Base-by-base conservation (phyloP, 805 yeast species). In the Barnettozyma siamensis region DNA sequence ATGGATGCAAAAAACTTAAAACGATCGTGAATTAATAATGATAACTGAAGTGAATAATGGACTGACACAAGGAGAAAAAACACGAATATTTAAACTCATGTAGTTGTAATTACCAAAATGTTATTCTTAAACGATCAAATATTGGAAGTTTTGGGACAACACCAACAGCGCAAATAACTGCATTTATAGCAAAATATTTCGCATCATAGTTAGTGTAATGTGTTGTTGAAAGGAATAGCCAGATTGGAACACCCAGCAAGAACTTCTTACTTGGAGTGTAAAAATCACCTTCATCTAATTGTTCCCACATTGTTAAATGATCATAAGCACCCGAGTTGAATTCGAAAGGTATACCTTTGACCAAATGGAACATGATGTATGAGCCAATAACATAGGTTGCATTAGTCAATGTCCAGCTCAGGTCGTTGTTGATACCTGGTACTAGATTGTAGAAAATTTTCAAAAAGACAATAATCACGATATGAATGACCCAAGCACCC, bases 261-360 rank as follows among this genome's bases (percentile, higher is more conserved):
- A 88, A 91, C 64, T 91, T 91, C 70, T 93, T 89, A 30, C 96
- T 81, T 11, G 99, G 99, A 0, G 99, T 93, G 62, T 89, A 91
- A 63, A 88, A 95, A 58, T 88, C 97, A 44, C 98, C 99, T 55
- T 89, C 80, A 62, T 86, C 94, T 30, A 70, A 82, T 64, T 91
- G 99, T 64, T 91, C 99, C 99, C 99, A 91, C 97, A 91, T 88
- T 18, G 96, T 93, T 51, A 91, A 72, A 57, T 87, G 82, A 60
- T 91, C 99, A 64, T 84, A 93, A 0, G 97, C 98, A 33, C 99
- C 99, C 31, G 85, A 82, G 59, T 89, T 93, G 68, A 91, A 89
- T 54, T 93, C 99, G 59, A 91, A 93, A 0, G 99, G 99, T 2
- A 95, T 88, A 30, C 99, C 99, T 57, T 91, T 93, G 34, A 93